Base-by-base conservation (phyloP, 345 rosid species). In the Erodium maritimum region DNA sequence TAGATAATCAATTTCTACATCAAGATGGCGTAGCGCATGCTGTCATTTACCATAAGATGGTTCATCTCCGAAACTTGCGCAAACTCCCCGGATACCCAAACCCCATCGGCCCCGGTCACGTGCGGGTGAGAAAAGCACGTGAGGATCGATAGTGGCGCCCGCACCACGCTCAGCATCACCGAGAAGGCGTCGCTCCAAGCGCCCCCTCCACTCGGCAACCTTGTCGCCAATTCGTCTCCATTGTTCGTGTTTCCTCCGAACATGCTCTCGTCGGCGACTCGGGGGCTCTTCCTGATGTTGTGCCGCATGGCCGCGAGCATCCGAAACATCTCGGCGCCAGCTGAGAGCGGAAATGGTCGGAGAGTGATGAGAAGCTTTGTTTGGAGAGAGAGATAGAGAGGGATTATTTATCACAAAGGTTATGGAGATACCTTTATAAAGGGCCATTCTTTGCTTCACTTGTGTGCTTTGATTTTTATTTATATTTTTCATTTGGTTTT, bases 21-120 rank as follows among this genome's bases (percentile, higher is more conserved):
- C 77, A 87, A 74, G 79, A 90, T 87, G 23, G 97, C 89, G 60
- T 90, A 87, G 54, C 94, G 86, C 94, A 87, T 79, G 73, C 97
- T 78, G 67, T 90, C 95, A 65, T 84, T 82, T 19, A 85, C 95
- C 87, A 90, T 83, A 19, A 85, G 78, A 75, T 87, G 88, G 57
- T 90, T 90, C 75, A 87, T 77, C 68, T 90, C 97, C 0, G 95
- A 77, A 17, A 73, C 64, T 5, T 78, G 86, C 3, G 72, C 69
- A 23, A 83, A 79, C 57, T 85, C 91, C 14, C 81, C 84, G 0
- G 97, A 81, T 57, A 74, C 79, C 93, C 97, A 87, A 14, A 76
- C 66, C 0, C 95, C 84, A 65, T 90, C 95, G 0, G 75, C 73
- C 13, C 88, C 85, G 19, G 58, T 80, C 46, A 69, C 83, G 8